Base-by-base conservation (phyloP, 139 green algal genomes). In the Chlorella sp. region DNA sequence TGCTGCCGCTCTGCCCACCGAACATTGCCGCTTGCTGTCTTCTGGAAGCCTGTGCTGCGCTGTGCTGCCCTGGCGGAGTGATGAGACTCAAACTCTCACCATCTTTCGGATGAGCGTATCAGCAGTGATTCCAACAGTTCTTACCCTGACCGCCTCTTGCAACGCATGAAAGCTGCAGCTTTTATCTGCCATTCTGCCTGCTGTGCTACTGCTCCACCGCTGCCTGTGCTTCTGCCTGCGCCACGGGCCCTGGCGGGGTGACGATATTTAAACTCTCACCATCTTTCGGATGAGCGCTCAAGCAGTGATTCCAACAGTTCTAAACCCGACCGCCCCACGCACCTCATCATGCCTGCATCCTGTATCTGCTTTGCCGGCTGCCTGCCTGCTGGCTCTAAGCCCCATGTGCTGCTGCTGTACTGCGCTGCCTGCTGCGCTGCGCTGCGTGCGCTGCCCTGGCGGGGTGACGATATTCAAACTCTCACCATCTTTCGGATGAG, bases 401-500 rank as follows among this genome's bases (percentile, higher is more conserved):
- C n/a, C n/a, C n/a, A n/a, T n/a, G n/a, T n/a, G n/a, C n/a, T n/a
- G n/a, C n/a, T n/a, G n/a, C n/a, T n/a, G n/a, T n/a, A n/a, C n/a
- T n/a, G n/a, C n/a, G n/a, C n/a, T n/a, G n/a, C n/a, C n/a, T n/a
- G n/a, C n/a, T n/a, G n/a, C n/a, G n/a, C n/a, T n/a, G n/a, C 15
- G 60, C 60, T 68, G 60, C 60, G 15, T 68, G 60, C 18, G 60
- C 60, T 68, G 2, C 0, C 7, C 39, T 83, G 61, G 37, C 80
- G 90, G 68, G 85, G 85, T 90, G 89, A 90, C 22, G 83, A 84
- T 16, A 81, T 22, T 34, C 85, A 73, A 75, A 85, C 36, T 60
- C 71, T 75, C 78, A 93, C 81, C 89, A 92, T 92, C 89, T 92
- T 90, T 90, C 90, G 89, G 42, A 92, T 69, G 79, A 91, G 83